Percentiles rank a stretch among this genome's conserved stretches.
Evolutionary conservation across 169 alveolate genomes (phyloP).

Genomic region (Plasmodium gonderi): DNA sequence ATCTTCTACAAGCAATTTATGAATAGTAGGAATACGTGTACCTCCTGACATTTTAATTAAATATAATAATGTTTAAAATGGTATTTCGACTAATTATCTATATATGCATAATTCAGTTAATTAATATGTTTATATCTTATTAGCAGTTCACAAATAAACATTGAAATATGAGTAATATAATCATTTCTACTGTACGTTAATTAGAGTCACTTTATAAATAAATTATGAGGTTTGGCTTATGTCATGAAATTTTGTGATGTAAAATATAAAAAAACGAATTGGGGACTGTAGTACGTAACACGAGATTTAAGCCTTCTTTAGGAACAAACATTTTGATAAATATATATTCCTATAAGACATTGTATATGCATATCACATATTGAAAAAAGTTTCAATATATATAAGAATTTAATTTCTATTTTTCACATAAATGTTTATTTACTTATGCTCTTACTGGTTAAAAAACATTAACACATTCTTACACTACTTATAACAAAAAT

Average conservation of each 20-base stretch:
- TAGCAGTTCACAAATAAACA: neutral
- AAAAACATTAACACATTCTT: neutral
- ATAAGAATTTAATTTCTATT: neutral
- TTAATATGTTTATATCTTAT: neutral
- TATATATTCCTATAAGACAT: neutral
- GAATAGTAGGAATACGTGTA: neutral
- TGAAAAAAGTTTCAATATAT: neutral
- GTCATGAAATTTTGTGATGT: neutral
- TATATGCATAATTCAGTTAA: neutral
- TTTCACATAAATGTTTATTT: neutral
- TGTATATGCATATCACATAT: too few species aligned
- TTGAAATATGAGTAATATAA: neutral
- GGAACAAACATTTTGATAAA: neutral
- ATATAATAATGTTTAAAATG: neutral
- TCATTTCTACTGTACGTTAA: neutral
- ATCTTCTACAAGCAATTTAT: neutral
- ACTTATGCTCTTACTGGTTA: neutral
- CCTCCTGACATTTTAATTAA: neutral
- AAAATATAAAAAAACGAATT: too few species aligned
- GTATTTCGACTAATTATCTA: neutral
- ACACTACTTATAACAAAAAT: neutral
- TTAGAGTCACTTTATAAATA: neutral
- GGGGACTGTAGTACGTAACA: too few species aligned
- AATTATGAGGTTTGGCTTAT: neutral
- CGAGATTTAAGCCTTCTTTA: too few species aligned